Conservation (phyloP, 2,329 filamentous ascomycete species). For the Rhynchosporium secalis region DNA sequence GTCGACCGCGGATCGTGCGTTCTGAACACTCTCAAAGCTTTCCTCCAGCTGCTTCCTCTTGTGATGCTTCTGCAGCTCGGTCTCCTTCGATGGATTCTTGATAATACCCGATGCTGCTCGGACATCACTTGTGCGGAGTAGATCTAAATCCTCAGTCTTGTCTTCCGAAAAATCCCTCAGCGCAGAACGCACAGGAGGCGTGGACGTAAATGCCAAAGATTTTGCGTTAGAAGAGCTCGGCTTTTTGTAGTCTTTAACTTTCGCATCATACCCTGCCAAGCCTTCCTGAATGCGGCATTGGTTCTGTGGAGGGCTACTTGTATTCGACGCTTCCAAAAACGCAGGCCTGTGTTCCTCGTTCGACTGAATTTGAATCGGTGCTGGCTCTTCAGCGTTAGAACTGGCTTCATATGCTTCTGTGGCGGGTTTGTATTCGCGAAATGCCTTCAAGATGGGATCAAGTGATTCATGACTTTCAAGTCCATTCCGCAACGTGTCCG, state of each 20-base stretch:
- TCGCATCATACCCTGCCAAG: constrained; percentile 20
- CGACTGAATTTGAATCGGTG: constrained; percentile 1
- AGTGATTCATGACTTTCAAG: constrained; percentile 3
- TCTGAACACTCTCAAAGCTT: constrained; percentile 27
- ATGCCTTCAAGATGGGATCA: constrained; percentile 17
- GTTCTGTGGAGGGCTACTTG: not conserved
- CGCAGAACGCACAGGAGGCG: not conserved
- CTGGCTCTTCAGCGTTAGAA: not conserved
- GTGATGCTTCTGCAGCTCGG: constrained; percentile 31
- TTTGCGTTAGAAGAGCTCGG: constrained; percentile 3
- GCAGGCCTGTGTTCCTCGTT: constrained; percentile 2
- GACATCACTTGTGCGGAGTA: constrained; percentile 33
- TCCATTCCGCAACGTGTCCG: not conserved
- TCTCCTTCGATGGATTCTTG: constrained; percentile 23
- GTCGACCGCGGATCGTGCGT: constrained; percentile 5
- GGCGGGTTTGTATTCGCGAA: constrained; percentile 11
- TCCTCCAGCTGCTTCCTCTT: constrained; percentile 35
- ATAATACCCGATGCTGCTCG: constrained; percentile 30
- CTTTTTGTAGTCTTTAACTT: constrained; percentile 18
- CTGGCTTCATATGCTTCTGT: not conserved
- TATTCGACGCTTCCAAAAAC: not conserved
- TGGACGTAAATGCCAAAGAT: constrained; percentile 7
- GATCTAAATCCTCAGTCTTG: constrained; percentile 26
- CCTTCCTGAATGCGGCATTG: constrained; percentile 18
- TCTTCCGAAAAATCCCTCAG: not conserved